Evolutionary conservation across 2,329 filamentous ascomycete genomes (phyloP), one percentile per base, ranked within the genome.

Genomic region (Neopestalotiopsis sp.): DNA sequence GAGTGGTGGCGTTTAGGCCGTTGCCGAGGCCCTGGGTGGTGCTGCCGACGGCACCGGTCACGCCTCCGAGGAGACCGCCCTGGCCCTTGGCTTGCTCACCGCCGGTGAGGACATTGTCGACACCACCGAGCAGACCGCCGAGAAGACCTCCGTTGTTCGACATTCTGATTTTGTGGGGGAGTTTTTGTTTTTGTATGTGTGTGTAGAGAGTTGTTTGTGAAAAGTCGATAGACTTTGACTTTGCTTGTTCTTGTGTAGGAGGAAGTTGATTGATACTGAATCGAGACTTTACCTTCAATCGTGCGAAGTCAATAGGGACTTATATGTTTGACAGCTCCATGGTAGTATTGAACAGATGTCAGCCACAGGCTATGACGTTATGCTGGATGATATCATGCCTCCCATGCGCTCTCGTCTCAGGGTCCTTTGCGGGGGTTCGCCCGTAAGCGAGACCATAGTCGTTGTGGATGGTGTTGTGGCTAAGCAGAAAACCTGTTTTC

Each of bases 101-200:
- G 65, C 77, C 77, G 20, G 77, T 79, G 40, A 79, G 73, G 63
- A 79, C 72, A 65, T 78, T 79, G 75, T 79, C 77, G 38, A 79
- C 69, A 38, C 77, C 75, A 49, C 77, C 76, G 28, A 76, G 71
- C 49, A 79, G 63, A 65, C 76, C 76, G 66, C 77, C 77, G 67
- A 79, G 76, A 65, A 79, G 77, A 68, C 77, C 77, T 68, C 76
- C 76, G 34, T 57, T 57, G 74, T 76, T 75, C n/a, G 77, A 79
- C 77, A 78, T 78, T 66, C 59, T 70, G 70, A 70, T 65, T 5
- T 0, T 12, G 61, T 63, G 20, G n/a, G 30, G 38, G 42, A 32
- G 61, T 40, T 62, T 62, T 13, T 20, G 42, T 56, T 34, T 56
- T 56, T 17, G 14, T 61, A 30, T 65, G 62, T n/a, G 38, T 12